phyloP scores from a whole-genome alignment of 78 protist genomes.

The Thecamonas trahens region DNA sequence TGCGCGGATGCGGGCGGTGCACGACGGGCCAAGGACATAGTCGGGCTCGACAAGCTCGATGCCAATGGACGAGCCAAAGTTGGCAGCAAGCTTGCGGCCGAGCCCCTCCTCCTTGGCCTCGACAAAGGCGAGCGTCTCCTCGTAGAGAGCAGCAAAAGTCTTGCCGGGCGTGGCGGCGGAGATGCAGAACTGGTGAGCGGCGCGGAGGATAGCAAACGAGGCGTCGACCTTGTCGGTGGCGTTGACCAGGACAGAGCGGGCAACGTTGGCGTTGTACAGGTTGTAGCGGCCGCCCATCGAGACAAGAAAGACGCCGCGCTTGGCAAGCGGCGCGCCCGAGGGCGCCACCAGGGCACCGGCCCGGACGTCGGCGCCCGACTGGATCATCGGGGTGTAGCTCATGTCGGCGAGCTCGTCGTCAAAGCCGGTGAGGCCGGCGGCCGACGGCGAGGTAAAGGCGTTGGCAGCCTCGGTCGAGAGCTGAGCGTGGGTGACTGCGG shows the following conservation, averaged over 20 bases:
- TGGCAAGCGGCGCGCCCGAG: conserved; percentile 15
- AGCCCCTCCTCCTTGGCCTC: background rate
- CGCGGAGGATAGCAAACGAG: conserved; percentile 6
- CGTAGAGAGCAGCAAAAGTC: background rate
- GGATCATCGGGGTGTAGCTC: conserved; percentile 68
- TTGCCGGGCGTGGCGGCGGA: background rate
- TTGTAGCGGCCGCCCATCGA: conserved; percentile 64
- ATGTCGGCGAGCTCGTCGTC: conserved; percentile 40
- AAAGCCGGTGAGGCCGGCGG: no score
- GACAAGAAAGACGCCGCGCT: conserved; percentile 48
- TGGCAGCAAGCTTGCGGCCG: background rate
- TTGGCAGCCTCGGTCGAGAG: no score
- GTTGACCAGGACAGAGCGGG: conserved; percentile 73
- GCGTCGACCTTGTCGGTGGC: conserved; percentile 23
- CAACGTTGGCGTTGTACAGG: conserved; percentile 59
- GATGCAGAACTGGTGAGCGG: background rate
- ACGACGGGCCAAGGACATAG: background rate
- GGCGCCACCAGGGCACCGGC: conserved; percentile 26
- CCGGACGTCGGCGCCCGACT: conserved; percentile 64
- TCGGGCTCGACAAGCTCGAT: background rate
- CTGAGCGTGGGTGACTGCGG: no score
- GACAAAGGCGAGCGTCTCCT: background rate
- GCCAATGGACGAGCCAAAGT: conserved; percentile 21
- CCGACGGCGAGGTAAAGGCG: no score
- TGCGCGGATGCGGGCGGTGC: background rate